Evolutionary conservation across 2,329 filamentous ascomycete species (phyloP).

Genomic region (Exophiala sideris): DNA sequence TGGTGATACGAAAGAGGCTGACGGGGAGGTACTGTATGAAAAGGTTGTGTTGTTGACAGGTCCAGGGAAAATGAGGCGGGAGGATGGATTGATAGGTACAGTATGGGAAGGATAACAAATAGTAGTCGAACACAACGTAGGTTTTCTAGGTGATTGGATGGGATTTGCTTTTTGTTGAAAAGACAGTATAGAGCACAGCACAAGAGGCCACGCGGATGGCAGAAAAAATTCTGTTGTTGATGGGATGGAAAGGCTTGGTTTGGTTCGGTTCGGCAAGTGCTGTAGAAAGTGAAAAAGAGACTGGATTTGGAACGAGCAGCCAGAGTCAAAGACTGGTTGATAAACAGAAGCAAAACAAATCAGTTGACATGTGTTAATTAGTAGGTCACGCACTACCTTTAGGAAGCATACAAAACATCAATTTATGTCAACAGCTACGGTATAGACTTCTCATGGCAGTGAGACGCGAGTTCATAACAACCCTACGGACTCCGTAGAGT

Average conservation of each 20-base stretch:
- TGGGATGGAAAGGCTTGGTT: neutral
- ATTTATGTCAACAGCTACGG: too few species aligned
- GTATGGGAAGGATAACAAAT: neutral
- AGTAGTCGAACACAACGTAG: neutral
- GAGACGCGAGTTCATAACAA: neutral
- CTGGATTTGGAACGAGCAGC: neutral
- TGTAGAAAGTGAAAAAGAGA: too few species aligned
- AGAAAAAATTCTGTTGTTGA: conserved; percentile 1
- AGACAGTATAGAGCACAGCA: neutral
- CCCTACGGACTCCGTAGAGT: neutral
- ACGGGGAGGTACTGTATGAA: neutral
- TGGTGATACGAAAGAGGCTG: neutral
- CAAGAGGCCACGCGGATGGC: conserved; percentile 18
- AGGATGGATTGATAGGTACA: neutral
- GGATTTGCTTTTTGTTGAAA: conserved; percentile 5
- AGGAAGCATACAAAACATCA: too few species aligned
- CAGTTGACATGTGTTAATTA: too few species aligned
- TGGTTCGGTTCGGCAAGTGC: neutral
- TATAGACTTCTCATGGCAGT: too few species aligned
- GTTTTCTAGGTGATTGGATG: neutral
- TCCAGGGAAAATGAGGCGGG: neutral
- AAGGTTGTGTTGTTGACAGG: neutral
- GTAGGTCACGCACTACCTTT: too few species aligned
- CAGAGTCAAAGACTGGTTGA: neutral
- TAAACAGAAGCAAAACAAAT: neutral